These are phyloP conservation scores for Phytophthora sp. DNA, from an alignment of 352 stramenopile species.

Conservation along the genomic window DNA sequence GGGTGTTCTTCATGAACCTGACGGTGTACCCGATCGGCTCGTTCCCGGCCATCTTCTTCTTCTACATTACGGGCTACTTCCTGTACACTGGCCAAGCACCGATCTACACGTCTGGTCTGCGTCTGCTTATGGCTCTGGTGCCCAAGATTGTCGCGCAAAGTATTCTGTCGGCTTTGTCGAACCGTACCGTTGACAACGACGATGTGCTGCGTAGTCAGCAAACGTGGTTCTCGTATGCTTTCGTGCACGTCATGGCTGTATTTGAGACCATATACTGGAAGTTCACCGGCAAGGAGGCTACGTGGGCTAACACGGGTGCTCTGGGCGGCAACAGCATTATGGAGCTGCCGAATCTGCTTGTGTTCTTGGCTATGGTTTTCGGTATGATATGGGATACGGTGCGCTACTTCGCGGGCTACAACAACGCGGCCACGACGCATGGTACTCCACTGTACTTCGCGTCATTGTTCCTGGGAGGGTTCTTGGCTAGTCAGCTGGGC, in stretches of 20 bases:
- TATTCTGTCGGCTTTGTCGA: slow-evolving; percentile 70
- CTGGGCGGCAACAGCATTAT: slow-evolving; percentile 69
- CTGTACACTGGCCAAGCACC: slow-evolving; percentile 75
- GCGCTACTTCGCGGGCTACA: slow-evolving; percentile 74
- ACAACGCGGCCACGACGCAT: slow-evolving; percentile 70
- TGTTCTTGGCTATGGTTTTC: slow-evolving; percentile 72
- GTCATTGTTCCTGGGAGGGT: slow-evolving; percentile 66
- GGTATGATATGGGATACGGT: slow-evolving; percentile 69
- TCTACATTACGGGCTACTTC: slow-evolving; percentile 80
- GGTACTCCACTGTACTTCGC: slow-evolving; percentile 69
- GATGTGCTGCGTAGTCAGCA: slow-evolving; percentile 77
- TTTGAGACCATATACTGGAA: slow-evolving; percentile 82
- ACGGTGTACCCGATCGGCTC: slow-evolving; percentile 79
- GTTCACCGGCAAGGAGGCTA: slow-evolving; percentile 73
- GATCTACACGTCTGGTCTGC: slow-evolving; percentile 73
- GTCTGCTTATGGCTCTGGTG: slow-evolving; percentile 71
- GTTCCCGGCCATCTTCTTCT: slow-evolving; percentile 78
- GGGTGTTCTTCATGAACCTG: slow-evolving; percentile 85
- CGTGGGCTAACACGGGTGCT: slow-evolving; percentile 72
- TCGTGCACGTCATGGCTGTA: slow-evolving; percentile 74
- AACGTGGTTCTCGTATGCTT: slow-evolving; percentile 83
- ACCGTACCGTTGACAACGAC: slow-evolving; percentile 77
- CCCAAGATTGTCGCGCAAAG: slow-evolving; percentile 78
- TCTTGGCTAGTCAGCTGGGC: slow-evolving; percentile 61
- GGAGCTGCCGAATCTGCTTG: slow-evolving; percentile 71